These are phyloP conservation scores for Wilcoxina mikolae DNA, from an alignment of 495 filamentous ascomycete species.

Conservation along the genomic window DNA sequence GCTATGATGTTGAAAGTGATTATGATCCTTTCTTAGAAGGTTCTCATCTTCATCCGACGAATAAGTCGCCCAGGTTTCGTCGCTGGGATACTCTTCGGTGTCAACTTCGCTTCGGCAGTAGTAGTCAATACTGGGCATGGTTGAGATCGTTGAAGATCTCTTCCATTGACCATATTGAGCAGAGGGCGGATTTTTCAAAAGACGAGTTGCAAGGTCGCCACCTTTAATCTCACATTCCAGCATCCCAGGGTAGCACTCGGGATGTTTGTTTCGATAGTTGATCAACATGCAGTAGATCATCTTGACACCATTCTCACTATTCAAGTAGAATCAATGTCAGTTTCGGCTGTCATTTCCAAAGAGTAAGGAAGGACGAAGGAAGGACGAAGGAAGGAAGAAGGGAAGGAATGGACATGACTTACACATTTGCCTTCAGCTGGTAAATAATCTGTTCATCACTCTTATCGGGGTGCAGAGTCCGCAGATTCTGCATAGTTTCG, in stretches of 20 bases:
- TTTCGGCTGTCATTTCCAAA: too few species aligned
- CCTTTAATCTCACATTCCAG: background rate
- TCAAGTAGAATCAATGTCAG: background rate
- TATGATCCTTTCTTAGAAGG: too few species aligned
- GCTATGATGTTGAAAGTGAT: too few species aligned
- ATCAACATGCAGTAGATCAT: slow-evolving; percentile 75
- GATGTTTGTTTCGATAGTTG: slow-evolving; percentile 61
- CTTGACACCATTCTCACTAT: slow-evolving; percentile 71
- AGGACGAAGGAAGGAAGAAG: background rate
- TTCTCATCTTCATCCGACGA: too few species aligned
- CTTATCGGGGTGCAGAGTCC: background rate
- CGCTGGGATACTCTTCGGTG: background rate
- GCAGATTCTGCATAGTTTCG: background rate
- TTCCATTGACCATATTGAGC: background rate
- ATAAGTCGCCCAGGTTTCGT: too few species aligned
- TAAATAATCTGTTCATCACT: background rate
- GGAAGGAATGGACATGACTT: background rate
- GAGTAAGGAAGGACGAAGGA: too few species aligned
- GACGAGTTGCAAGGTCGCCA: background rate
- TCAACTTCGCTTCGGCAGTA: background rate
- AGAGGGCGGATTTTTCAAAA: background rate
- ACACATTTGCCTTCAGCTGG: background rate
- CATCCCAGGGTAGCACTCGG: slow-evolving; percentile 54
- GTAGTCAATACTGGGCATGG: background rate
- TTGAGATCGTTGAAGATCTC: background rate